Evolutionary conservation across 768 basidiomycete genomes (phyloP).

Genomic region (Psilocybe sp.): DNA sequence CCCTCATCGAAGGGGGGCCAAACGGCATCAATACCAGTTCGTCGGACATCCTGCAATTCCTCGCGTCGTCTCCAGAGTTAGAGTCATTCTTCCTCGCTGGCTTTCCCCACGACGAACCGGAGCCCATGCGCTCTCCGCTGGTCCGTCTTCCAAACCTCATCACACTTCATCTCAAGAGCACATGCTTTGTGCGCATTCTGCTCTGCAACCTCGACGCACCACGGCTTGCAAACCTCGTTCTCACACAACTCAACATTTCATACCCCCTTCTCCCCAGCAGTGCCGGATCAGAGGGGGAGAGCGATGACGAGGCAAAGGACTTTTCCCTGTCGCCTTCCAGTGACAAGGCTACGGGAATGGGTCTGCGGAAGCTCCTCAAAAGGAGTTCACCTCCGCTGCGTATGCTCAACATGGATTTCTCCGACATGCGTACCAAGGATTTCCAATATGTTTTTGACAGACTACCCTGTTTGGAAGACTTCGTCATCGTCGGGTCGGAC

Average conservation of each 20-base stretch:
- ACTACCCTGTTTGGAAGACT: slow-evolving; percentile 52
- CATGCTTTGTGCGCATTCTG: slow-evolving; percentile 62
- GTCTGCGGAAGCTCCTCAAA: slow-evolving; percentile 60
- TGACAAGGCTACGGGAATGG: slow-evolving; percentile 80
- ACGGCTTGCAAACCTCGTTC: slow-evolving; percentile 54
- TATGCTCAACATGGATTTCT: slow-evolving; percentile 74
- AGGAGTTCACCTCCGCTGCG: slow-evolving; percentile 63
- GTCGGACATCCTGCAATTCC: slow-evolving; percentile 54
- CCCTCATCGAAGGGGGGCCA: slow-evolving; percentile 48
- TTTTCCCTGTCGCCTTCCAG: slow-evolving; percentile 76
- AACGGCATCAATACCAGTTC: slow-evolving; percentile 39
- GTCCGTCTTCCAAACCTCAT: slow-evolving; percentile 58
- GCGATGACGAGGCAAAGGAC: slow-evolving; percentile 71
- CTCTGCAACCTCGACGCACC: slow-evolving; percentile 66
- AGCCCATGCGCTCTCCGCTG: slow-evolving; percentile 31
- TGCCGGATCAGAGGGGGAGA: slow-evolving; percentile 57
- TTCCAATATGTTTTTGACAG: slow-evolving; percentile 66
- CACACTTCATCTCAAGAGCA: slow-evolving; percentile 52
- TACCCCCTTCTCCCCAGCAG: slow-evolving; percentile 35
- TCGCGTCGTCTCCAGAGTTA: slow-evolving; percentile 58
- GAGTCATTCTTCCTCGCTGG: slow-evolving; percentile 58
- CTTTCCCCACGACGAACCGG: slow-evolving; percentile 42
- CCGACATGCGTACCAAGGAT: slow-evolving; percentile 83
- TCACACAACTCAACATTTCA: slow-evolving; percentile 68
- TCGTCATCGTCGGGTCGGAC: slow-evolving; percentile 76